Percentiles rank a stretch among this genome's conserved stretches.
phyloP scores from a whole-genome alignment of 1,284 basidiomycete species.

The Irpex sp. region DNA sequence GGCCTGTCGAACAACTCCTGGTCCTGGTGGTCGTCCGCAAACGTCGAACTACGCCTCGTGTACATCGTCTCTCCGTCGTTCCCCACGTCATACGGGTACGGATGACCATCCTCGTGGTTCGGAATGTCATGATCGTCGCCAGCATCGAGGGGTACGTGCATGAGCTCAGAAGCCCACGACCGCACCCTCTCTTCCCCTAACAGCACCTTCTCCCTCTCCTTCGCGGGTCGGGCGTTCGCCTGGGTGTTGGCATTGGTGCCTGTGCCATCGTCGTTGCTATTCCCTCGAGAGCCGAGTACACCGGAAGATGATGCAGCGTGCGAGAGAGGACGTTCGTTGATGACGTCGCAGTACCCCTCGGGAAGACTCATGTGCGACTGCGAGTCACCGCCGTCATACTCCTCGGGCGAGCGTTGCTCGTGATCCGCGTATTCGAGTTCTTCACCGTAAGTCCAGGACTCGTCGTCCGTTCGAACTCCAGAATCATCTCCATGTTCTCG shows the following conservation, averaged over 20 bases:
- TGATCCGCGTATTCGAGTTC: neutral
- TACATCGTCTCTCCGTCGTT: neutral
- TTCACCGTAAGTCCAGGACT: neutral
- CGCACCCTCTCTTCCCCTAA: neutral
- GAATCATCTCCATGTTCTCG: no score
- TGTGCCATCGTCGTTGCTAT: neutral
- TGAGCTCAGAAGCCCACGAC: neutral
- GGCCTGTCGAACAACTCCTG: neutral
- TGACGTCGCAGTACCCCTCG: conserved; percentile 20
- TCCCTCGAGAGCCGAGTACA: neutral
- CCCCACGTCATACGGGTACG: neutral
- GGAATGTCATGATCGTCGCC: neutral
- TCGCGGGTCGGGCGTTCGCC: neutral
- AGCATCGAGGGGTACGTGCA: neutral
- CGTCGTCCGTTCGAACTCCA: neutral
- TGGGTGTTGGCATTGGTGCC: neutral
- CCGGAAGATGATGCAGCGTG: conserved; percentile 6
- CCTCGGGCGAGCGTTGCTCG: neutral
- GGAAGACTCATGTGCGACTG: conserved; percentile 17
- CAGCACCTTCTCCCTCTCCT: neutral
- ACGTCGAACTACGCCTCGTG: neutral
- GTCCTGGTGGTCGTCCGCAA: conserved; percentile 4
- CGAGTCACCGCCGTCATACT: neutral
- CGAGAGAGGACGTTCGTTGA: neutral
- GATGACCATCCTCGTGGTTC: neutral